These are phyloP conservation scores for Penicillium decumbens DNA, from an alignment of 2,329 filamentous ascomycete species.

Conservation along the genomic window DNA sequence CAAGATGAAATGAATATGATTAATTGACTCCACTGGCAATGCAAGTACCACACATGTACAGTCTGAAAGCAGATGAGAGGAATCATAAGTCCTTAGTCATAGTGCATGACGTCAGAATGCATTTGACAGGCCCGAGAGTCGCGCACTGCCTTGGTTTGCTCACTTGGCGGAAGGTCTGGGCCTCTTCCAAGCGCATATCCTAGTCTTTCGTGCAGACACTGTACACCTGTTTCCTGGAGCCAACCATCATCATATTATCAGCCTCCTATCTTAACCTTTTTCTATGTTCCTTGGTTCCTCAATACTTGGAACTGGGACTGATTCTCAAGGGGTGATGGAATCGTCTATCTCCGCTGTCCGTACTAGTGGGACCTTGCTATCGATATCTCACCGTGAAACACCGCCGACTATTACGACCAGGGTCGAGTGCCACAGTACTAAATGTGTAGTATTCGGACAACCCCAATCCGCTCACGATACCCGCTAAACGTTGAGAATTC, in stretches of 20 bases:
- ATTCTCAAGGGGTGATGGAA: not conserved
- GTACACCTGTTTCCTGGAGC: too few species aligned
- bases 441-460: slow-evolving; percentile 1
- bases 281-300: not conserved
- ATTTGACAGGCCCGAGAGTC: slow-evolving; percentile 19
- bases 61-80: too few species aligned
- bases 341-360: not conserved
- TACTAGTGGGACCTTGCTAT: not conserved
- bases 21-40: too few species aligned
- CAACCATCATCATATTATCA: not conserved
- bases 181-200: slow-evolving; percentile 1
- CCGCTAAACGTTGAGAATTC: slow-evolving; percentile 6
- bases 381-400: not conserved
- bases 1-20: too few species aligned
- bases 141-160: slow-evolving; percentile 21
- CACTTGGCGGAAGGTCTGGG: slow-evolving; percentile 20
- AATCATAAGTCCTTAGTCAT: too few species aligned
- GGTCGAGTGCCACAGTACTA: not conserved
- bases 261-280: not conserved
- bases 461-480: slow-evolving; percentile 13
- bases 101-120: slow-evolving; percentile 22
- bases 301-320: not conserved
- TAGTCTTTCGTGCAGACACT: not conserved
- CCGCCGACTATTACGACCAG: not conserved
- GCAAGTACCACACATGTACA: too few species aligned